Base-by-base conservation (phyloP, 257 asterid species). In the Anisodus acutangulus region DNA sequence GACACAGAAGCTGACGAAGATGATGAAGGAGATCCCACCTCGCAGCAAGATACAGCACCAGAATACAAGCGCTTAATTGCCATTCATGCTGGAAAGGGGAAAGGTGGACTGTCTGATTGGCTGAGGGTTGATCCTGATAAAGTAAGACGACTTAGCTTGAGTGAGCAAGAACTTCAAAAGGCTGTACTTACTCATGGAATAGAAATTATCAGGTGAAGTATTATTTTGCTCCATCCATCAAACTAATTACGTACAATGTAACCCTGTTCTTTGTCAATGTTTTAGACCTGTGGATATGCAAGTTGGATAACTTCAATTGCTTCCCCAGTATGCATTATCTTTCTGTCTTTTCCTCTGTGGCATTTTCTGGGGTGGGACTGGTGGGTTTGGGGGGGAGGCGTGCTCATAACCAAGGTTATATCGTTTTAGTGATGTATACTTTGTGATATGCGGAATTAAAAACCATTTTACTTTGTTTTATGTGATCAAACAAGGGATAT, bases 101-200 rank as follows among this genome's bases (percentile, higher is more conserved):
- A 91, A 80, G 93, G 95, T 55, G 91, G 91, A 69, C 86, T 91
- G 86, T 86, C 85, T 39, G 93, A 90, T 63, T 91, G 92, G 93
- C 85, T 94, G 84, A 88, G 69, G 82, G 82, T 86, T 79, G 94
- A 91, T 83, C 90, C 87, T 82, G 80, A 83, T 79, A 88, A 90
- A 86, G 97, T 88, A 62, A 91, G 93, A 78, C 93, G 98, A 60
- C 92, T 94, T 89, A 94, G 97, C 89, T 92, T 94, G 82, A 92
- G 97, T 57, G 98, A 94, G 88, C 90, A 84, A 83, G 92, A 89
- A 62, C 89, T 92, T 83, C 91, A 88, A 70, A 90, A 91, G 76
- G 94, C 95, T 82, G 87, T 89, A 55, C 45, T 54, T 55, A 86
- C 86, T 86, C 87, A 88, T 59, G 88, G 85, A 68, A 87, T 85